Conservation (phyloP, 2,329 filamentous ascomycete genomes). For the Epichloe baconii region DNA sequence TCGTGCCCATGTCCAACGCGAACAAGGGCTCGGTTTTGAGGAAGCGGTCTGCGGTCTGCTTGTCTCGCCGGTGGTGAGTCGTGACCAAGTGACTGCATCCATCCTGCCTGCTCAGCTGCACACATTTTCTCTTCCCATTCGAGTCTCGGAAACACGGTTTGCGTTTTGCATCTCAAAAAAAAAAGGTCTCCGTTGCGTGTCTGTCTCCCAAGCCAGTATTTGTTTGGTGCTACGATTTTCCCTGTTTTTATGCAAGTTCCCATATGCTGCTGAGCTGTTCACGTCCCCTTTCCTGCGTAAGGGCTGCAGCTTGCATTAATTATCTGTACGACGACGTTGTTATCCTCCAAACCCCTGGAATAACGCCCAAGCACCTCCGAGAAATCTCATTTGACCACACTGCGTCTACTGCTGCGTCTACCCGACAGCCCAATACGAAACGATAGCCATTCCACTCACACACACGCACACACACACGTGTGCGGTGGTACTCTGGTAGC, state of each 20-base stretch:
- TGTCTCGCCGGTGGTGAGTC: conserved; percentile 7
- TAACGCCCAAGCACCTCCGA: conserved; percentile 9
- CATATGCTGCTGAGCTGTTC: conserved; percentile 2
- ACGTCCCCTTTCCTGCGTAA: background rate
- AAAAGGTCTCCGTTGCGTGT: conserved; percentile 8
- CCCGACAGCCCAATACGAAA: conserved; percentile 19
- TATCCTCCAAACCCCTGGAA: conserved; percentile 1
- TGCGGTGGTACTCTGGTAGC: background rate
- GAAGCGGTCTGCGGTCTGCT: conserved; percentile 9
- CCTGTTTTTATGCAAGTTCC: background rate
- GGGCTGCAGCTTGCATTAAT: conserved; percentile 5
- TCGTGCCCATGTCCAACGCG: conserved; percentile 3
- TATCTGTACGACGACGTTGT: conserved; percentile 4
- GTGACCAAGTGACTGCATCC: conserved; percentile 11
- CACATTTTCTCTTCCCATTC: background rate
- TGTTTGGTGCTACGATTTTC: conserved; percentile 1
- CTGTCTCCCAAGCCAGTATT: conserved; percentile 5
- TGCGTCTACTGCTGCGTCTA: conserved; percentile 15
- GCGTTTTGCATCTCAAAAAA: conserved; percentile 2
- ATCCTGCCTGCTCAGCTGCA: conserved; percentile 17
- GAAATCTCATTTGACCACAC: conserved; percentile 6
- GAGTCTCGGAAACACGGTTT: background rate
- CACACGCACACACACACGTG: background rate
- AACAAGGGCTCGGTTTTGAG: conserved; percentile 2
- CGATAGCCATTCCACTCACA: conserved; percentile 2